These are phyloP conservation scores for Penicillium sp. DNA, from an alignment of 2,329 filamentous ascomycete species.

Conservation along the genomic window DNA sequence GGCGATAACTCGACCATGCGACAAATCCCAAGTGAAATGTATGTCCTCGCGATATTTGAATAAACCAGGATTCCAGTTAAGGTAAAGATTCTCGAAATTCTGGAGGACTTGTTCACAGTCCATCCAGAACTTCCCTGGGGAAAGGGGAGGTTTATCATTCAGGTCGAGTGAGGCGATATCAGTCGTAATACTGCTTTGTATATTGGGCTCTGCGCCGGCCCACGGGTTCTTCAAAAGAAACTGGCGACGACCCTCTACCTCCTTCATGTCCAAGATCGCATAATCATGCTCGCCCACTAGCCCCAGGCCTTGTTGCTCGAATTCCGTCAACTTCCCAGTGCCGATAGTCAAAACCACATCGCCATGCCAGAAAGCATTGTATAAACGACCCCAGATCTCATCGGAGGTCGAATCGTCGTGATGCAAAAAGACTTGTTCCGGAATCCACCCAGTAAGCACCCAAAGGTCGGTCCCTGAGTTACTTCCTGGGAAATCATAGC, in stretches of 20 bases:
- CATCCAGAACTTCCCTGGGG: slow-evolving; percentile 90
- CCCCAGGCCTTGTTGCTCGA: slow-evolving; percentile 76
- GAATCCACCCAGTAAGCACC: slow-evolving; percentile 93
- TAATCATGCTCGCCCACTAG: slow-evolving; percentile 92
- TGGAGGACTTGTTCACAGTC: slow-evolving; percentile 81
- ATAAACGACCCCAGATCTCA: slow-evolving; percentile 73
- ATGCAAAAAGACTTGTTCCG: slow-evolving; percentile 89
- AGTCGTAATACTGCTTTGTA: slow-evolving; percentile 10
- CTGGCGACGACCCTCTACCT: slow-evolving; percentile 60
- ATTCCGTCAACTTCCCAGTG: slow-evolving; percentile 74
- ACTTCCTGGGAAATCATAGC: slow-evolving; percentile 96
- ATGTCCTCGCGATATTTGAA: slow-evolving; percentile 82
- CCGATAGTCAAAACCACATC: slow-evolving; percentile 88
- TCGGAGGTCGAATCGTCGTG: slow-evolving; percentile 76
- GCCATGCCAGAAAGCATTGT: slow-evolving; percentile 69
- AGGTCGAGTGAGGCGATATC: slow-evolving; percentile 12
- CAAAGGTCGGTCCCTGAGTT: slow-evolving; percentile 95
- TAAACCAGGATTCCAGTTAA: slow-evolving; percentile 92
- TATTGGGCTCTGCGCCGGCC: slow-evolving; percentile 64
- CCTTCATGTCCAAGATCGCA: slow-evolving; percentile 76
- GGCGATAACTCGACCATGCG: slow-evolving; percentile 55
- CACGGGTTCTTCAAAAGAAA: slow-evolving; percentile 94
- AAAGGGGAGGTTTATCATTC: slow-evolving; percentile 23
- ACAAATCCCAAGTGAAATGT: slow-evolving; percentile 81
- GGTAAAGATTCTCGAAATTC: slow-evolving; percentile 91